Base-by-base conservation (phyloP, 805 yeast species). In the Babjeviella inositovora region DNA sequence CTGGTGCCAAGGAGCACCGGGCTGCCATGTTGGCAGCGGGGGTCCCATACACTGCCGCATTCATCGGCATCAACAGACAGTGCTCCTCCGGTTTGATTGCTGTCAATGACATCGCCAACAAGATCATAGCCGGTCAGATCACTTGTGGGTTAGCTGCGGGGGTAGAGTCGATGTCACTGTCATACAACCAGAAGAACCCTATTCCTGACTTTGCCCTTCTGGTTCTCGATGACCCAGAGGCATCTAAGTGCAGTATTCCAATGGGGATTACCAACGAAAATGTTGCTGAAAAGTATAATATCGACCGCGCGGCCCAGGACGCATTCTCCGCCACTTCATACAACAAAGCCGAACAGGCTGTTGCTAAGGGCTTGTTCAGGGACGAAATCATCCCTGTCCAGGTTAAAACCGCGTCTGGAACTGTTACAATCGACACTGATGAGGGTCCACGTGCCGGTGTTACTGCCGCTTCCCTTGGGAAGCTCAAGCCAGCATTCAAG, bases 231-330 rank as follows among this genome's bases (percentile, higher is more conserved):
- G 45, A 58, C 33, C 39, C 45, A 23, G 63, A 56, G 22, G 73
- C 75, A n/a, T 57, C 57, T 31, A 72, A 72, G 47, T 87, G 96
- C 53, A 53, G 76, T 48, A 69, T 87, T 32, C 97, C 97, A 34
- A 87, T 87, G 97, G 97, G 97, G 21, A 72, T 74, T 39, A 87
- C 97, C 25, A 79, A 82, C 43, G 97, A 87, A 56, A 87, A 87
- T 47, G 79, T 87, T 27, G 85, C 92, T 14, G 47, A 50, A 20
- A 62, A 63, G 45, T 85, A 59, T 50, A 47, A 52, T 31, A 59
- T 87, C 29, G 40, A 70, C 14, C 70, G 97, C 47, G 38, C 44
- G 15, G 69, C 59, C 31, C 97, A 85, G 51, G 98, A 87, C 47
- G 73, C 55, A 29, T 90, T 84, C 52, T 93, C 96, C 16, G 93